phyloP scores from a whole-genome alignment of 179 eudicot species.

The Amaranthus tricolor region DNA sequence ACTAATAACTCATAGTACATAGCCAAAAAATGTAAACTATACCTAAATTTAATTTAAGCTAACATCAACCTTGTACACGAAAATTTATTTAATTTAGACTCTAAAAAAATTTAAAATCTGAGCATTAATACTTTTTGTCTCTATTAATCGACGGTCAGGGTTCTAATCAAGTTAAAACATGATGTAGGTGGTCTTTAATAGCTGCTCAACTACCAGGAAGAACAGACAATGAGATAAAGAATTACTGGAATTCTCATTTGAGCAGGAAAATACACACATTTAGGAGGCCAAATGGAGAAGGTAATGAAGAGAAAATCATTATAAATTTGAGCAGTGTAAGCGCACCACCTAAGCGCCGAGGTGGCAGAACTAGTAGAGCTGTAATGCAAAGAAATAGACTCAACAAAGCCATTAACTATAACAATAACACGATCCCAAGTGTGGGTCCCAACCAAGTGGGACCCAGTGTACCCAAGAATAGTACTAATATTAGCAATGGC shows the following conservation, averaged over 20 bases:
- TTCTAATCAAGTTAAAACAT: neutral
- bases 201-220: conserved; percentile 65
- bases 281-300: conserved; percentile 22
- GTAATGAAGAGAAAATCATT: conserved; percentile 8
- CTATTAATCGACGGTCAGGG: too few relatives aligned
- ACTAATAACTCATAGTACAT: neutral
- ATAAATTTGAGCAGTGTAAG: conserved; percentile 15
- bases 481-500: too few relatives aligned
- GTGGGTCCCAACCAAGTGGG: neutral
- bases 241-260: conserved; percentile 81
- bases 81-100: too few relatives aligned
- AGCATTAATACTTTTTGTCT: too few relatives aligned
- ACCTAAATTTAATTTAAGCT: neutral
- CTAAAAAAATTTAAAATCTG: too few relatives aligned
- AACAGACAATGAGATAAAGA: conserved; percentile 84
- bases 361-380: conserved; percentile 45
- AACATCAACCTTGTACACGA: too few relatives aligned
- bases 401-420: neutral
- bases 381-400: conserved; percentile 46
- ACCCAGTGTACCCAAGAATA: too few relatives aligned
- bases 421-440: too few relatives aligned
- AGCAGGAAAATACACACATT: conserved; percentile 54
- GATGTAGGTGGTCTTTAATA: conserved; percentile 51
- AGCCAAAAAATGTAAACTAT: neutral
- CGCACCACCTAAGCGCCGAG: conserved; percentile 39